Percentiles rank a stretch among this genome's conserved stretches.
Conservation (phyloP, 2,329 filamentous ascomycete genomes). For the Neonectria coccinea region DNA sequence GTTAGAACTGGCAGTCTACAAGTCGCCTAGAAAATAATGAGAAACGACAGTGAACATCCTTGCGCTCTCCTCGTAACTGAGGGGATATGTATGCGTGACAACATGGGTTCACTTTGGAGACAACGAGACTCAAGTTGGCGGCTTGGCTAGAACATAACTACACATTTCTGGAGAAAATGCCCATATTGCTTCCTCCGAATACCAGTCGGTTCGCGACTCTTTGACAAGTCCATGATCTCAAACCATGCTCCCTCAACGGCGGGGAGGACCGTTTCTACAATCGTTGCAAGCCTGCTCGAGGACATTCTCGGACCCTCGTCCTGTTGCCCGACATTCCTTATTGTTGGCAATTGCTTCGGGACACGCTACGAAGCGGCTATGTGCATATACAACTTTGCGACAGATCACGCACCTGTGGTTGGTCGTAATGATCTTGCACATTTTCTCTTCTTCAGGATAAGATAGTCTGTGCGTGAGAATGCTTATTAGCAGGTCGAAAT, state of each 20-base stretch:
- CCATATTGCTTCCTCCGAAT: too few species aligned
- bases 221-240: background rate
- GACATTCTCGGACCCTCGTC: background rate
- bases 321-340: background rate
- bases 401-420: background rate
- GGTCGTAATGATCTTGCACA: background rate
- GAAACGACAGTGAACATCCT: background rate
- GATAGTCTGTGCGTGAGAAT: background rate
- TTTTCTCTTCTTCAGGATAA: background rate
- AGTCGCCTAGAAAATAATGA: too few species aligned
- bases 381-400: too few species aligned
- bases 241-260: background rate
- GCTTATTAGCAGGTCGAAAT: background rate
- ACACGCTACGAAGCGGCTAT: background rate
- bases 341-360: background rate
- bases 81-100: background rate
- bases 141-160: background rate
- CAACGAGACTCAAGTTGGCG: background rate
- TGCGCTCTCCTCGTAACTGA: background rate
- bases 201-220: background rate
- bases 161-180: too few species aligned
- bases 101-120: background rate
- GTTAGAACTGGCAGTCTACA: too few species aligned
- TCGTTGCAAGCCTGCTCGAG: background rate
- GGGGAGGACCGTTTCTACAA: background rate